phyloP scores from a whole-genome alignment of 192 early-diverging fungal species.

The Paraglomus brasilianum region DNA sequence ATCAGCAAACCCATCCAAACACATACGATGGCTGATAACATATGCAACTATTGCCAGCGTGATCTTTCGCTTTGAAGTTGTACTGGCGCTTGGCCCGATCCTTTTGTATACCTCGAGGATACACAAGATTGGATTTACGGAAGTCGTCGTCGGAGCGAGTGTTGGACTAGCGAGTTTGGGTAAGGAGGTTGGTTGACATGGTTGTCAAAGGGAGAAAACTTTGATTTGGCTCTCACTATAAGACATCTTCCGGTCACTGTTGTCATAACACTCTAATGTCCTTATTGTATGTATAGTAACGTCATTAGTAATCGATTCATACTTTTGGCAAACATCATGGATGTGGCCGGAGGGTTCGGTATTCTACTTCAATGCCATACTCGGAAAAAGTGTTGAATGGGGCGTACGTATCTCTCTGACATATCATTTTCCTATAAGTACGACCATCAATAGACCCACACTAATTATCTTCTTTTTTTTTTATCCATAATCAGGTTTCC shows the following conservation, averaged over 20 bases:
- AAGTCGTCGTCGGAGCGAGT: slow-evolving; percentile 31
- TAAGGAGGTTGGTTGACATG: neutral
- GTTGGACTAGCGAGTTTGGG: slow-evolving; percentile 35
- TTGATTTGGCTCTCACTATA: neutral
- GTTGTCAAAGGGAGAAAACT: no score
- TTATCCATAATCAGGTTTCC: slow-evolving; percentile 20
- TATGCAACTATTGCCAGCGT: slow-evolving; percentile 45
- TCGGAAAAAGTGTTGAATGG: slow-evolving; percentile 66
- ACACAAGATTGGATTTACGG: slow-evolving; percentile 29
- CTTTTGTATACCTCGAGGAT: slow-evolving; percentile 38
- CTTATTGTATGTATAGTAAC: slow-evolving; percentile 29
- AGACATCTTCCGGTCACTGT: neutral
- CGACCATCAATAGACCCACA: neutral
- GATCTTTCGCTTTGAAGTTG: slow-evolving; percentile 58
- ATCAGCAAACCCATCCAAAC: slow-evolving; percentile 10
- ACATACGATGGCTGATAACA: slow-evolving; percentile 44
- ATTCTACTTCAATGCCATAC: slow-evolving; percentile 74
- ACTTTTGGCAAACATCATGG: slow-evolving; percentile 65
- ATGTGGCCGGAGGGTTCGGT: slow-evolving; percentile 76
- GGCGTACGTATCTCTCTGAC: slow-evolving; percentile 46
- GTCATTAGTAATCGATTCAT: slow-evolving; percentile 67
- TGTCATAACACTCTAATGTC: slow-evolving; percentile 2
- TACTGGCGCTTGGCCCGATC: slow-evolving; percentile 43
- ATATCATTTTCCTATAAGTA: neutral
- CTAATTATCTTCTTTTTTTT: neutral